Percentiles rank a stretch among this genome's conserved stretches.
These are phyloP conservation scores for Diaporthe aspalathi DNA, from an alignment of 2,329 filamentous ascomycete species.

Conservation along the genomic window DNA sequence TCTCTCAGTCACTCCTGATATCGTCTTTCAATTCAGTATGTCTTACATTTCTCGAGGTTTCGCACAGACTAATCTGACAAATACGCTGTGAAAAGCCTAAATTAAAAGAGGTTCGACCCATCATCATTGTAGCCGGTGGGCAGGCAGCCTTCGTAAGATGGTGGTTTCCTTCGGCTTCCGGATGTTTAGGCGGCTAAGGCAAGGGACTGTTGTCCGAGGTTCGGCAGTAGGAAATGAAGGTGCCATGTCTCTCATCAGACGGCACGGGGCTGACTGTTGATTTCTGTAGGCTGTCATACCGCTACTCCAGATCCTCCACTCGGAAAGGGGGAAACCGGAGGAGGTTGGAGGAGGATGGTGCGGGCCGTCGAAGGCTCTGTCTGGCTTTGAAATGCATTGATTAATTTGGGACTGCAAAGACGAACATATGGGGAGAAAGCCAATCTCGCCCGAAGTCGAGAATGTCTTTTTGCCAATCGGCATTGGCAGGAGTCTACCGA, in stretches of 20 bases:
- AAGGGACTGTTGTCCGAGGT: background rate
- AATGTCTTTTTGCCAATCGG: background rate
- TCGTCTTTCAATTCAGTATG: too few species aligned
- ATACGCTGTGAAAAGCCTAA: background rate
- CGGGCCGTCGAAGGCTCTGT: background rate
- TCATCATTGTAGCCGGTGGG: background rate
- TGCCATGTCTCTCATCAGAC: background rate
- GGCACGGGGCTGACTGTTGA: background rate
- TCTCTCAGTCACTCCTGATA: too few species aligned
- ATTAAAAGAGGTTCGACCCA: background rate
- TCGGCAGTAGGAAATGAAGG: background rate
- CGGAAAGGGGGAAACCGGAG: background rate
- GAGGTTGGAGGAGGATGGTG: slow-evolving; percentile 3
- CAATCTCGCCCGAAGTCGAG: slow-evolving; percentile 7
- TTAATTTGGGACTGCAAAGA: background rate
- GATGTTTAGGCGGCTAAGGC: background rate
- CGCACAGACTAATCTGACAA: background rate
- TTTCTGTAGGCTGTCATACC: slow-evolving; percentile 16
- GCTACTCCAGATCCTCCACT: background rate
- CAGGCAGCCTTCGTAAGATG: background rate
- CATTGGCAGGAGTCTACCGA: background rate
- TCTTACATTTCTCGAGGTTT: background rate
- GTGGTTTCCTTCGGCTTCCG: background rate
- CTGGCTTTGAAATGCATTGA: background rate
- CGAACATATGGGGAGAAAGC: background rate